A percentile compares a stretch with the other conserved stretches of the same genome.
phyloP scores from a whole-genome alignment of 768 basidiomycete genomes.

The Pholiota molesta region DNA sequence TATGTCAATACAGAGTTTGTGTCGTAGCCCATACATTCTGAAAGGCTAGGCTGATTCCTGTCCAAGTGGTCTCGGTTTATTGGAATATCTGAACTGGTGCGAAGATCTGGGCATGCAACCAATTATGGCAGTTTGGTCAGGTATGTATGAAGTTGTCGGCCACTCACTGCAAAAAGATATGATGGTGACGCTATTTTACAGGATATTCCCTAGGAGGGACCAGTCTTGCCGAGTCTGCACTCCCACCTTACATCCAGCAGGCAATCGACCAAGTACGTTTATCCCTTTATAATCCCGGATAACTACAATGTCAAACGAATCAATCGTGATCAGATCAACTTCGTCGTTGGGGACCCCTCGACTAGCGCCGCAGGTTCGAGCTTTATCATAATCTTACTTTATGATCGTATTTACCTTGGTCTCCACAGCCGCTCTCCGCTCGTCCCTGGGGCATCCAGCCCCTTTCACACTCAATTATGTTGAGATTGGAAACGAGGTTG shows the following conservation, averaged over 20 bases:
- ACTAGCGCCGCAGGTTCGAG: constrained; percentile 41
- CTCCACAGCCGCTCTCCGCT: constrained; percentile 17
- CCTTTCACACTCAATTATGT: constrained; percentile 20
- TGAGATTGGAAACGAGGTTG: constrained; percentile 19
- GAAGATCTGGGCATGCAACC: constrained; percentile 63
- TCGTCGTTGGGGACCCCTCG: constrained; percentile 55
- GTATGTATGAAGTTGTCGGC: too few relatives aligned
- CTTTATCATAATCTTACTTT: neutral
- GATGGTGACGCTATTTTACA: constrained; percentile 21
- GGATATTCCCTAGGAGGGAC: constrained; percentile 56
- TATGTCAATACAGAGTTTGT: constrained; percentile 63
- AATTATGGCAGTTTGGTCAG: constrained; percentile 62
- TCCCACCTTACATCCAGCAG: constrained; percentile 56
- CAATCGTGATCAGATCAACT: constrained; percentile 47
- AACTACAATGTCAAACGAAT: neutral
- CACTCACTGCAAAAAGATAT: too few relatives aligned
- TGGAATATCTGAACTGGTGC: constrained; percentile 60
- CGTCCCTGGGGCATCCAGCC: constrained; percentile 15
- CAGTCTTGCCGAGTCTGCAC: constrained; percentile 44
- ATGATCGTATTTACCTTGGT: neutral
- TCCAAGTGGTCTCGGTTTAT: constrained; percentile 54
- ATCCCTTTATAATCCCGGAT: neutral
- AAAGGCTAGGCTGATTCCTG: neutral
- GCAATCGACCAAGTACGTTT: constrained; percentile 55
- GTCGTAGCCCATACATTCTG: neutral